These are phyloP conservation scores for Leccinum pellstonianum DNA, from an alignment of 768 basidiomycete species.

Conservation along the genomic window DNA sequence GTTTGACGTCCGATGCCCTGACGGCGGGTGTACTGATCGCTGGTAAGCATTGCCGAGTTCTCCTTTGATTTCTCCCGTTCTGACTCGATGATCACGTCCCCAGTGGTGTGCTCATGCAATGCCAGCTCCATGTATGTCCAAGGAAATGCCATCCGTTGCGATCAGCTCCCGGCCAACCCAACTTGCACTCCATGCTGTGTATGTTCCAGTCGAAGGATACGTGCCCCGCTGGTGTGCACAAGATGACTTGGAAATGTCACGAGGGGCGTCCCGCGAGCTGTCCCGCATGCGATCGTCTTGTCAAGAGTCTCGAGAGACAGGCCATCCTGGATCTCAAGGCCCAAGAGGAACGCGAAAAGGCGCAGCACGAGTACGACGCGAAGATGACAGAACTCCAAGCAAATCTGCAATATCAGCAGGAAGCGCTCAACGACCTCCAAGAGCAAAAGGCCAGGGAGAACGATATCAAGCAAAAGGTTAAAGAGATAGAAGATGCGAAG, in stretches of 20 bases:
- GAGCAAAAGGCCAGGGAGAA: constrained; percentile 46
- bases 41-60: constrained; percentile 44
- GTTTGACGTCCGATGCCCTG: constrained; percentile 55
- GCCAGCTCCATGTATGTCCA: constrained; percentile 46
- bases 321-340: constrained; percentile 39
- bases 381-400: constrained; percentile 45
- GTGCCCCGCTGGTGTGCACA: constrained; percentile 47
- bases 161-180: constrained; percentile 45
- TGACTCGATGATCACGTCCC: not conserved
- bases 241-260: constrained; percentile 44
- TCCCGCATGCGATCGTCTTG: constrained; percentile 43
- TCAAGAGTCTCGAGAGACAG: constrained; percentile 41
- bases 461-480: constrained; percentile 38
- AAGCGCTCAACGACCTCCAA: constrained; percentile 37
- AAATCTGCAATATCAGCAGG: constrained; percentile 34
- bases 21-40: constrained; percentile 60
- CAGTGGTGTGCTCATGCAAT: constrained; percentile 18
- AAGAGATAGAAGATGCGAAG: constrained; percentile 42
- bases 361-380: constrained; percentile 41
- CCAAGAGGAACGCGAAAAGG: constrained; percentile 45
- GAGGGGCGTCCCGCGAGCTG: constrained; percentile 41
- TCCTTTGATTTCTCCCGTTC: not conserved
- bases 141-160: constrained; percentile 58
- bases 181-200: constrained; percentile 42
- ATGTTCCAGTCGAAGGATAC: constrained; percentile 31